phyloP scores from a whole-genome alignment of 495 filamentous ascomycete species.

The Penicillium subrubescens region DNA sequence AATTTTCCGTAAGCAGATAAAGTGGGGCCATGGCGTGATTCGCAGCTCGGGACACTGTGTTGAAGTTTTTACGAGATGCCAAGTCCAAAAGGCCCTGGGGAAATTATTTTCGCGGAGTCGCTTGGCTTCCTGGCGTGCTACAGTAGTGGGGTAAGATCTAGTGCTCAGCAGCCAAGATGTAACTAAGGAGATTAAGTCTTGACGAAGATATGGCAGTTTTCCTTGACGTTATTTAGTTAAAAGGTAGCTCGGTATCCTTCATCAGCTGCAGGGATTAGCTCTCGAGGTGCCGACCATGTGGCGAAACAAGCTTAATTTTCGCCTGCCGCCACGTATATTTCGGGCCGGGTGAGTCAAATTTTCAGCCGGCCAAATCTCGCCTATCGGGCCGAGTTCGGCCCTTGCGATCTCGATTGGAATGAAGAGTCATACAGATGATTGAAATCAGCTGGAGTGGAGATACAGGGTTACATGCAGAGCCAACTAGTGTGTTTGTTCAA shows the following conservation, averaged over 20 bases:
- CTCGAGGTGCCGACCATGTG: not conserved
- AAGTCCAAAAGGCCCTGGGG: not conserved
- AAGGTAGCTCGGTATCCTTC: not conserved
- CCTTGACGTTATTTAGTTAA: not conserved
- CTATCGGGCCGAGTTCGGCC: not conserved
- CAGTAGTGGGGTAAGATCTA: not conserved
- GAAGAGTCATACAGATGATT: no score
- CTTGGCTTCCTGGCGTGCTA: not conserved
- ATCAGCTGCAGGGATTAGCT: not conserved
- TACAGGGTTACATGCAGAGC: no score
- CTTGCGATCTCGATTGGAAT: no score
- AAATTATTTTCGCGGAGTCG: not conserved
- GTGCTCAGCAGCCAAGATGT: not conserved
- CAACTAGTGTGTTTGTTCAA: no score
- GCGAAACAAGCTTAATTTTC: conserved; percentile 1
- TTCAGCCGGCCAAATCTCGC: not conserved
- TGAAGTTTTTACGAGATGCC: conserved; percentile 8
- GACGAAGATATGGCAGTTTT: not conserved
- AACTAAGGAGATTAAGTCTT: not conserved
- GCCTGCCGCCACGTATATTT: not conserved
- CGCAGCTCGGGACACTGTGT: not conserved
- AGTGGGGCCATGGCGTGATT: conserved; percentile 10
- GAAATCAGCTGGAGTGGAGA: no score
- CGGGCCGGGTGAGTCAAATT: not conserved
- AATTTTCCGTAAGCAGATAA: not conserved